Evolutionary conservation across 2,329 filamentous ascomycete genomes (phyloP), one percentile per base, ranked within the genome.

Genomic region (Phyllachora maydis): DNA sequence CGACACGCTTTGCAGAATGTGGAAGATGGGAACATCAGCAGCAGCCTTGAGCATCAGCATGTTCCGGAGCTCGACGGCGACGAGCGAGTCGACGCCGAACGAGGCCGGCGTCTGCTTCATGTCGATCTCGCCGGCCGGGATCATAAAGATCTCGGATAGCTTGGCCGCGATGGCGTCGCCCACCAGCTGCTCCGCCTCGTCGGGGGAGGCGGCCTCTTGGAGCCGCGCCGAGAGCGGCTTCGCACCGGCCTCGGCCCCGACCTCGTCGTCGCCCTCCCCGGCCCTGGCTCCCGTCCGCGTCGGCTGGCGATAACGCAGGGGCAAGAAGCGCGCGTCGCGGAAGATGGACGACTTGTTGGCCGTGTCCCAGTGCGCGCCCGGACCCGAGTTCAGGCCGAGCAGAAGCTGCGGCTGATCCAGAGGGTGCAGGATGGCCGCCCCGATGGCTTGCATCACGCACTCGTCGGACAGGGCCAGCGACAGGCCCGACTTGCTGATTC

Each of bases 61-160:
- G 16, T 48, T 50, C 3, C 52, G 33, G 16, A 57, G 21, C 32
- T 57, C 52, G 0, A 56, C 45, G 1, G 50, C 52, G 14, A 57
- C 43, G 0, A 57, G 40, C 1, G 47, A 50, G 33, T 53, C 49
- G 6, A 51, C 39, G 1, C 50, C 49, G 18, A 41, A 45, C 4
- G 41, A 38, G 1, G 40, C 38, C 2, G 46, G 35, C 3, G 41
- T 33, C 28, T 37, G 39, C 2, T 23, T 21, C 2, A 30, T 20
- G 14, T 44, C 39, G 8, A 49, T 33, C 5, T 49, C 44, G 4
- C 28, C 28, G 6, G 31, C 26, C 3, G 38, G 24, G 2, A 49
- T 39, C 12, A 35, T 30, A 27, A 53, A 39, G 8, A 44, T 40
- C 4, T 38, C 34, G 1, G 42, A 35, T 4, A 52, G 32, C 21